Evolutionary conservation across 2,329 filamentous ascomycete species (phyloP), one percentile per base, ranked within the genome.

Genomic region (Hypoxylon sp.): DNA sequence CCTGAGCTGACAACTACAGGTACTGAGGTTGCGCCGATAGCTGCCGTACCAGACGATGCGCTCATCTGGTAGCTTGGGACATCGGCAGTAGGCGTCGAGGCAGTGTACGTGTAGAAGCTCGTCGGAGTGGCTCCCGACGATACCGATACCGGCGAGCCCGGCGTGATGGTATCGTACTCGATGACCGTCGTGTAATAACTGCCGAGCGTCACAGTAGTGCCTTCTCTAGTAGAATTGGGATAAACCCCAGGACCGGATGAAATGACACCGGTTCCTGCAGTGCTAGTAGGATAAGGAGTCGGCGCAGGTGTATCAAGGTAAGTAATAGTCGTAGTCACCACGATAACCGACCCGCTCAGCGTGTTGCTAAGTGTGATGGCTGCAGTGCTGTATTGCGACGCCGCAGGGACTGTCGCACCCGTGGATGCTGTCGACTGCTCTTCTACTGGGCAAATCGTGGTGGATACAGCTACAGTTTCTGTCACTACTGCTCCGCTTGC

Each of bases 31-130:
- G 63, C 19, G 1, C 22, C 46, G 50, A 69, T 68, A 20, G 53
- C 70, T 15, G 63, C 17, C 20, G 70, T 74, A 50, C 70, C 69
- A 2, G 56, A 59, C 2, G 28, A 47, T 32, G 68, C 64, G 50
- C 68, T 75, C 68, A 70, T 72, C 26, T 68, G 62, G 43, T 73
- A 75, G 54, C 70, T 74, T 10, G 73, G 69, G 28, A 72, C 70
- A 28, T 73, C 70, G 20, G 24, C 56, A n/a, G 67, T 56, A 7
- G 58, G 10, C 11, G 65, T 54, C 3, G 70, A 58, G 13, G 41
- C 53, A 6, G 62, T 62, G 55, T 67, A 70, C 8, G 62, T 62
- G 55, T 67, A 70, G 58, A 62, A 67, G 52, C 65, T 71, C 7
- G 68, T 71, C 13, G 64, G 57, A 10, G 54, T 41, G n/a, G 65